These are phyloP conservation scores for Erysimum cheiri DNA, from an alignment of 441 rosid species.

Conservation along the genomic window DNA sequence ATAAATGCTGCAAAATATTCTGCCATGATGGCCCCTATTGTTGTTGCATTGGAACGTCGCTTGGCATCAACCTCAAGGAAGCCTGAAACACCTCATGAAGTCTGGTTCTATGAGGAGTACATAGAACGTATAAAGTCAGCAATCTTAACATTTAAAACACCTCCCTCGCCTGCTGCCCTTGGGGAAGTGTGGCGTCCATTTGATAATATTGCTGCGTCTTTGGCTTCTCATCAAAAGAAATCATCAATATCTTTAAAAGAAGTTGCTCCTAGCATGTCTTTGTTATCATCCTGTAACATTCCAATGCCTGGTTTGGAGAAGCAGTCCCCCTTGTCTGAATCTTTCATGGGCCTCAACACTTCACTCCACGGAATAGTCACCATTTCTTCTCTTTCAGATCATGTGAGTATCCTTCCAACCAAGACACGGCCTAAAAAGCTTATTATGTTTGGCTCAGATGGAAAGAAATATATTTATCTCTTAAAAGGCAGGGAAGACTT, in stretches of 20 bases:
- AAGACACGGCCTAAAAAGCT: slow-evolving; percentile 98
- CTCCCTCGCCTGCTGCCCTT: slow-evolving; percentile 81
- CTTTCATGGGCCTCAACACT: slow-evolving; percentile 55
- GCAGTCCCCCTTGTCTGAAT: slow-evolving; percentile 63
- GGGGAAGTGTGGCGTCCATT: slow-evolving; percentile 97
- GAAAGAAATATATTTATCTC: slow-evolving; percentile 83
- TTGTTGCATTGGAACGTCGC: slow-evolving; percentile 96
- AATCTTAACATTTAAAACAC: slow-evolving; percentile 79
- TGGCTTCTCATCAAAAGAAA: slow-evolving; percentile 91
- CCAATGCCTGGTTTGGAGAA: slow-evolving; percentile 99
- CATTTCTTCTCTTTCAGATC: slow-evolving; percentile 80
- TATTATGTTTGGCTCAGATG: slow-evolving; percentile 92
- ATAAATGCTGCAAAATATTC: slow-evolving; percentile 96
- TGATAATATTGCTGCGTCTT: slow-evolving; percentile 86
- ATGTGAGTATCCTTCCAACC: slow-evolving; percentile 82
- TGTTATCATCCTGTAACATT: slow-evolving; percentile 89
- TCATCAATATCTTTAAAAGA: slow-evolving; percentile 83
- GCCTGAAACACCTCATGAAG: slow-evolving; percentile 98
- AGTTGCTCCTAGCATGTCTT: slow-evolving; percentile 94
- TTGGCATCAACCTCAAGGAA: slow-evolving; percentile 90
- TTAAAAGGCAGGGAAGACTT: slow-evolving; percentile 98
- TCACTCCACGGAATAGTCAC: slow-evolving; percentile 80
- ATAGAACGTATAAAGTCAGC: slow-evolving; percentile 76
- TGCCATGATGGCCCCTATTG: slow-evolving; percentile 99
- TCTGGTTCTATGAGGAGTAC: slow-evolving; percentile 86